Conservation (phyloP, 495 filamentous ascomycete species). For the Penicillium fimorum region DNA sequence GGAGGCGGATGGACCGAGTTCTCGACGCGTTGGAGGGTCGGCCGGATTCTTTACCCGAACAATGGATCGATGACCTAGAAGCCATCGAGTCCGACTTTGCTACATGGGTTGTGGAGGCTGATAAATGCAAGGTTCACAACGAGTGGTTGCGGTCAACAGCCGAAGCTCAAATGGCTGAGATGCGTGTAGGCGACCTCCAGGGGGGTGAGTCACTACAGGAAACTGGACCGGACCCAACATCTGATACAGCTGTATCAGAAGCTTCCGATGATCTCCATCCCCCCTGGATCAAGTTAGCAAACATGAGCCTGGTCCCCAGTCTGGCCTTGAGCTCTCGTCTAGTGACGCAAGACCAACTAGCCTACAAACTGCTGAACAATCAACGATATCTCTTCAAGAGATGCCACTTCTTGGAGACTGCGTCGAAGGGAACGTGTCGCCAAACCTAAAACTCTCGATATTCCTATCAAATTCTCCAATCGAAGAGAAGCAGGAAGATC, state of each 20-base stretch:
- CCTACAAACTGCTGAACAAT: background rate
- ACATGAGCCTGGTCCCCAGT: background rate
- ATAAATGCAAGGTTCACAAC: constrained; percentile 43
- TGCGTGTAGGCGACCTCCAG: background rate
- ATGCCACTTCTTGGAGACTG: background rate
- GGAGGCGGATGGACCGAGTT: constrained; percentile 73
- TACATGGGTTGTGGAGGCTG: constrained; percentile 65
- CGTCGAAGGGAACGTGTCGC: background rate
- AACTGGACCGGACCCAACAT: background rate
- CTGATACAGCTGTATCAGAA: background rate
- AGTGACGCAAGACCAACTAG: background rate
- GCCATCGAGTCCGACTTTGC: constrained; percentile 74
- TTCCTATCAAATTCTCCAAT: background rate
- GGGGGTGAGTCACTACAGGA: constrained; percentile 6
- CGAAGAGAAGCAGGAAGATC: background rate
- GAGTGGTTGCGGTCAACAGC: constrained; percentile 37
- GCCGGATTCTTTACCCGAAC: constrained; percentile 77
- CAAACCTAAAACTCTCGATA: background rate
- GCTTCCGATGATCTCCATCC: background rate
- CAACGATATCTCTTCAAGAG: background rate
- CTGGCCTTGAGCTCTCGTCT: background rate
- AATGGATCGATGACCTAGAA: constrained; percentile 86
- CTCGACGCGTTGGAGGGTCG: constrained; percentile 81
- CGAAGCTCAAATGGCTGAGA: constrained; percentile 10
- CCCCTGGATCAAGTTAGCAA: background rate